Evolutionary conservation across 23 red algal species (phyloP), one percentile per base, ranked within the genome.

Genomic region (Gracilaria gracilis): DNA sequence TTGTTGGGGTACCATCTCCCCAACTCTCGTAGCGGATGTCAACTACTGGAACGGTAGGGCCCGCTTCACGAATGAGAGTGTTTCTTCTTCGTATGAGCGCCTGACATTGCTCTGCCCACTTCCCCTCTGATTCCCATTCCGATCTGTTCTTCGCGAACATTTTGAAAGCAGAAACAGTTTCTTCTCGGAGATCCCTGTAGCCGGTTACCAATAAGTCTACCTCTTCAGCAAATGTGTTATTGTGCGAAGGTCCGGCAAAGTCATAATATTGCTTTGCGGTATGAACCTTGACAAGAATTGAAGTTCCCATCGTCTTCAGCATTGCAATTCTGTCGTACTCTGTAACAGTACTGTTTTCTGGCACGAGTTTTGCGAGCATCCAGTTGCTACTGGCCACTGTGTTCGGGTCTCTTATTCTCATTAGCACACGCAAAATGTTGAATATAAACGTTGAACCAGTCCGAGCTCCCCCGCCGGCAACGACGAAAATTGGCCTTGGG

Each of bases 361-460:
- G 78, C 6, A 78, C 61, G 14, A 72, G 34, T 29, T 69, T 75
- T 49, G 84, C 64, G 15, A 92, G 78, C 62, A 74, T 75, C 61
- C 66, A 69, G 46, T 92, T 72, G n/a, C 88, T 74, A 39, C 75
- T 64, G 35, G 88, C 88, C 36, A 92, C 88, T 11, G 88, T 92
- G 61, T 92, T 92, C 17, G 88, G 88, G 44, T 92, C 88, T 20
- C 88, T 78, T 35, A 92, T 75, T 57, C 88, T 27, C 88, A 92
- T 53, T 37, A 92, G 44, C 11, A 92, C 62, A 8, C 88, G 88
- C 57, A 83, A 54, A 61, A 83, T 46, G 51, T 92, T 92, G 77
- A 83, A 92, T 9, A 92, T 54, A 53, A 69, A 83, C 19, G 88
- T 92, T 57, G 88, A 92, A 27, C 78, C 88, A 14, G 88, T 61